A percentile compares a stretch with the other conserved stretches of the same genome.
phyloP scores from a whole-genome alignment of 2,329 filamentous ascomycete species.

The Claviceps purpurea region DNA sequence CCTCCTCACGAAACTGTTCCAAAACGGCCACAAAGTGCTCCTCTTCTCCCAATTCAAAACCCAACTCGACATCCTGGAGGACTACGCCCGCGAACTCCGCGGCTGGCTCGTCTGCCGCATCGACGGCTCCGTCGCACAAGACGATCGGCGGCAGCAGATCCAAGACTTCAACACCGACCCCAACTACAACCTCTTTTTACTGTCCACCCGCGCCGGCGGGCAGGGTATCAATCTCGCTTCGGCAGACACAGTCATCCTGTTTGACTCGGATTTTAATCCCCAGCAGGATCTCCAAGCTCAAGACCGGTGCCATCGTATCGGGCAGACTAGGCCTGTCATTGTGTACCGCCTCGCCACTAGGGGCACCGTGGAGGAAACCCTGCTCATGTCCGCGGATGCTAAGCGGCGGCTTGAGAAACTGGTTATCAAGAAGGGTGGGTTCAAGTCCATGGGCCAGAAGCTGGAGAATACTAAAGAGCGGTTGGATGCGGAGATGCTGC shows the following conservation, averaged over 20 bases:
- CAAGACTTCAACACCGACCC: conserved; percentile 56
- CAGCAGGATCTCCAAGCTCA: conserved; percentile 96
- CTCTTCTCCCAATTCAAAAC: conserved; percentile 97
- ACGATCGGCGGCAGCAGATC: conserved; percentile 56
- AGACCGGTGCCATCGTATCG: conserved; percentile 88
- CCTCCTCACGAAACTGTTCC: conserved; percentile 62
- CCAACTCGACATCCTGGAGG: conserved; percentile 78
- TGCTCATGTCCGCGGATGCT: conserved; percentile 77
- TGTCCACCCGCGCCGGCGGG: conserved; percentile 83
- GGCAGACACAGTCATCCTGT: conserved; percentile 86
- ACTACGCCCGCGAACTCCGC: conserved; percentile 67
- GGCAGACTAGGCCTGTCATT: conserved; percentile 81
- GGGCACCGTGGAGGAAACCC: conserved; percentile 78
- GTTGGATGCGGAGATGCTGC: conserved; percentile 48
- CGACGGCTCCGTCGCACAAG: conserved; percentile 73
- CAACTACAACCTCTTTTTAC: conserved; percentile 62
- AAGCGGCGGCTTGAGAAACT: conserved; percentile 89
- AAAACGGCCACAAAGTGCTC: conserved; percentile 71
- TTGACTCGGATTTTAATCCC: conserved; percentile 84
- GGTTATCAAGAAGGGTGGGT: conserved; percentile 87
- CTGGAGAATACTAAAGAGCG: conserved; percentile 36
- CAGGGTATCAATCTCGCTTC: conserved; percentile 90
- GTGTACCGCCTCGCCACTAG: conserved; percentile 90
- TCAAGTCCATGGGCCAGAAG: conserved; percentile 55
- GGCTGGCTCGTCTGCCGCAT: conserved; percentile 78